These are phyloP conservation scores for Paramarasmius palmivorus DNA, from an alignment of 1,284 basidiomycete genomes.

Conservation along the genomic window DNA sequence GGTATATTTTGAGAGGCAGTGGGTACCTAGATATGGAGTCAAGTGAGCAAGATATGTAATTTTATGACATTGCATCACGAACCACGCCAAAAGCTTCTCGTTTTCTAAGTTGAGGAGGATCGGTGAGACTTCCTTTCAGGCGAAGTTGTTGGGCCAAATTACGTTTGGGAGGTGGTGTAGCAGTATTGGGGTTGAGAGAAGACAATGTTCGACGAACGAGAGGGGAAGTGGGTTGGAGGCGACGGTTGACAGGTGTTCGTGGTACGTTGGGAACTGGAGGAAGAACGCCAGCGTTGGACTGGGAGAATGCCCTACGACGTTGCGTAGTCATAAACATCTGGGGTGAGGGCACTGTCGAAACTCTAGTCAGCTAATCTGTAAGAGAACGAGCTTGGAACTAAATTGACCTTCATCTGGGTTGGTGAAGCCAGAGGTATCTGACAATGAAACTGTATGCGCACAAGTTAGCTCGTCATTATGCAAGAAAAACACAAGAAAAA, in stretches of 20 bases:
- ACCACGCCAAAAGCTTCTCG: slow-evolving; percentile 55
- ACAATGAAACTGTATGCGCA: slow-evolving; percentile 47
- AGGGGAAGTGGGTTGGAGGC: slow-evolving; percentile 15
- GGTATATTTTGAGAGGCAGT: slow-evolving; percentile 30
- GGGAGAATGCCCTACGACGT: slow-evolving; percentile 60
- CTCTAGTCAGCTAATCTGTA: slow-evolving; percentile 13
- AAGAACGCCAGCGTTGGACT: slow-evolving; percentile 32
- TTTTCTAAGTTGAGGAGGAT: slow-evolving; percentile 67
- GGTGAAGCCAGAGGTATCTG: slow-evolving; percentile 43
- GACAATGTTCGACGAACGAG: slow-evolving; percentile 12
- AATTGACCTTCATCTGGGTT: slow-evolving; percentile 45
- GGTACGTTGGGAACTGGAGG: slow-evolving; percentile 19
- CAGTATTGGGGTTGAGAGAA: slow-evolving; percentile 30
- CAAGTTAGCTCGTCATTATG: slow-evolving; percentile 23
- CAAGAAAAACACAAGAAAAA: slow-evolving; percentile 31
- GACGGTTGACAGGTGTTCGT: slow-evolving; percentile 18
- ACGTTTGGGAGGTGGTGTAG: slow-evolving; percentile 70
- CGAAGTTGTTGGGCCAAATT: slow-evolving; percentile 56
- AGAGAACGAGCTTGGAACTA: neutral
- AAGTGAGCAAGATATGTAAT: slow-evolving; percentile 8
- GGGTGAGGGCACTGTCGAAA: slow-evolving; percentile 51
- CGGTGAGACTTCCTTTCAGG: slow-evolving; percentile 69
- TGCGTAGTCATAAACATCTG: slow-evolving; percentile 62
- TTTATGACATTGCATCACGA: slow-evolving; percentile 20
- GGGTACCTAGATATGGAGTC: slow-evolving; percentile 28